These are phyloP conservation scores for Apodospora peruviana DNA, from an alignment of 495 filamentous ascomycete species.

Conservation along the genomic window DNA sequence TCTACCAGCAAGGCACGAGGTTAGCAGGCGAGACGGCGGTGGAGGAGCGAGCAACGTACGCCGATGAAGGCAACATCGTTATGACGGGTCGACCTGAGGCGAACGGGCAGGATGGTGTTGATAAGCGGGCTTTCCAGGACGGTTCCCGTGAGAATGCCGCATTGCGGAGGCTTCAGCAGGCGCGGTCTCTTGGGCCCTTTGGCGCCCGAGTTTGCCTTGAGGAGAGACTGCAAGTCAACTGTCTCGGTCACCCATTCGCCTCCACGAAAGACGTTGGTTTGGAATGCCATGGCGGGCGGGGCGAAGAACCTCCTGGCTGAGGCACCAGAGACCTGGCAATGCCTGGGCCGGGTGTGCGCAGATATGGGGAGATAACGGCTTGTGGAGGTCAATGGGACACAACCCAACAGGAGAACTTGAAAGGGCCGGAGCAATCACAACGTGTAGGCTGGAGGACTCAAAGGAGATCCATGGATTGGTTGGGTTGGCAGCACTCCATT, in stretches of 20 bases:
- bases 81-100: slow-evolving; percentile 58
- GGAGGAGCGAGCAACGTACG: slow-evolving; percentile 43
- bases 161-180: slow-evolving; percentile 38
- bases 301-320: too few species aligned
- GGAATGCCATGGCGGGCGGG: slow-evolving; percentile 38
- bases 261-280: slow-evolving; percentile 49
- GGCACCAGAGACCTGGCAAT: too few species aligned
- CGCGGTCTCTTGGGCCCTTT: slow-evolving; percentile 16
- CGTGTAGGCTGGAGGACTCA: too few species aligned
- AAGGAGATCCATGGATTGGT: too few species aligned
- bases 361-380: too few species aligned
- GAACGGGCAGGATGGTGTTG: slow-evolving; percentile 74
- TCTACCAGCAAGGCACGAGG: slow-evolving; percentile 37
- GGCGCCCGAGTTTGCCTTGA: slow-evolving; percentile 25
- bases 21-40: slow-evolving; percentile 17
- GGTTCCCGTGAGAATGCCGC: slow-evolving; percentile 73
- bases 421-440: too few species aligned
- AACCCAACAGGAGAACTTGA: too few species aligned
- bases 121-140: slow-evolving; percentile 68
- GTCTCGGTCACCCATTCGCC: slow-evolving; percentile 55
- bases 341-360: too few species aligned
- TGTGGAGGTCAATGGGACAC: too few species aligned
- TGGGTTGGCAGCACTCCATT: too few species aligned
- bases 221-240: slow-evolving; percentile 36
- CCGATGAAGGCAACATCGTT: slow-evolving; percentile 93